Conservation (phyloP, 2,329 filamentous ascomycete species). For the Botrytis byssoidea region DNA sequence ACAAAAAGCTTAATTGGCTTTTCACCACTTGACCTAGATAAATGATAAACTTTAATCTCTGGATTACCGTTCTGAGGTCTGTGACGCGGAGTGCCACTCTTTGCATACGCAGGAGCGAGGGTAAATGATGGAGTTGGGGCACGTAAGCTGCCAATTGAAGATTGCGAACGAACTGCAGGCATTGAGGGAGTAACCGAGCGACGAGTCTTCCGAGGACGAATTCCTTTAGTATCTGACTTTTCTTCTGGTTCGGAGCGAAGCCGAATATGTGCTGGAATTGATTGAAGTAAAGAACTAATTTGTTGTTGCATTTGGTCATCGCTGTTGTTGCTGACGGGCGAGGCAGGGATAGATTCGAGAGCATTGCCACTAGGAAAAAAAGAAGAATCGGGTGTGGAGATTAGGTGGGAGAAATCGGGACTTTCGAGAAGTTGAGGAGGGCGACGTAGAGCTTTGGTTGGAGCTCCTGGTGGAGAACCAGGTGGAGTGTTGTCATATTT, state of each 20-base stretch:
- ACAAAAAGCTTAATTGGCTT: conserved; percentile 94
- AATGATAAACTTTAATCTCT: conserved; percentile 89
- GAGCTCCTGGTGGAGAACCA: conserved; percentile 28
- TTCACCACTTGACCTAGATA: conserved; percentile 79
- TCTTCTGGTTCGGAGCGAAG: conserved; percentile 56
- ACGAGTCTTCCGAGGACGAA: conserved; percentile 40
- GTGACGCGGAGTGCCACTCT: conserved; percentile 44
- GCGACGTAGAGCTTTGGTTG: conserved; percentile 20
- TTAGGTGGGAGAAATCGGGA: conserved; percentile 25
- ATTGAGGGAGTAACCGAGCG: conserved; percentile 36
- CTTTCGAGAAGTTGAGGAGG: conserved; percentile 27
- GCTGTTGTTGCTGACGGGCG: conserved; percentile 31
- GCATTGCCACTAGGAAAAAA: conserved; percentile 33
- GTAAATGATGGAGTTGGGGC: conserved; percentile 67
- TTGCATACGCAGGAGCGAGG: conserved; percentile 59
- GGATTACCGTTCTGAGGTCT: conserved; percentile 54
- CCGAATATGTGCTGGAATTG: conserved; percentile 76
- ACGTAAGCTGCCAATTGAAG: conserved; percentile 36
- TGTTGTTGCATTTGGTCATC: conserved; percentile 75
- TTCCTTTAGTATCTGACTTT: conserved; percentile 34
- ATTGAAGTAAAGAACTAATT: conserved; percentile 74
- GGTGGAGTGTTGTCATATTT: conserved; percentile 31
- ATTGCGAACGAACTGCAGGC: conserved; percentile 27
- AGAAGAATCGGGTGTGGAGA: conserved; percentile 28
- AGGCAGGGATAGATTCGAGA: conserved; percentile 24